These are phyloP conservation scores for Scortechinia acanthostroma DNA, from an alignment of 2,329 filamentous ascomycete genomes.

Conservation along the genomic window DNA sequence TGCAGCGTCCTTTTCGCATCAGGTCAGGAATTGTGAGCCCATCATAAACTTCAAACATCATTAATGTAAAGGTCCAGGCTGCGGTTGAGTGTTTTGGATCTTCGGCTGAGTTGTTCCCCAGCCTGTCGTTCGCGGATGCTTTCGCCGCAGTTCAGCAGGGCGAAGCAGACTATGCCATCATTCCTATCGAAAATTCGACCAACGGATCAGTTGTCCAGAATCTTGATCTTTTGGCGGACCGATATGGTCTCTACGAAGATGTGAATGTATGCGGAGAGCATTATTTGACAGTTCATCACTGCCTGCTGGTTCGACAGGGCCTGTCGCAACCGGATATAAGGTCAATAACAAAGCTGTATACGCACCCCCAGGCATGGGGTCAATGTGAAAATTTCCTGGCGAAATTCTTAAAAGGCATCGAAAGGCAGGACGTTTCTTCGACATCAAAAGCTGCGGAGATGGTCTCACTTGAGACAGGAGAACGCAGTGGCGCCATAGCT, in stretches of 20 bases:
- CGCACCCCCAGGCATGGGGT: constrained; percentile 60
- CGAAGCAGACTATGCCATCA: constrained; percentile 40
- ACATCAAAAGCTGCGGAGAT: constrained; percentile 51
- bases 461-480: constrained; percentile 26
- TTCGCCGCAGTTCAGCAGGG: constrained; percentile 43
- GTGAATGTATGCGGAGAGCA: constrained; percentile 50
- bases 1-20: constrained; percentile 51
- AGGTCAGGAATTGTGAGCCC: constrained; percentile 35
- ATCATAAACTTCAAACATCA: constrained; percentile 6
- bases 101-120: constrained; percentile 16
- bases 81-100: constrained; percentile 31
- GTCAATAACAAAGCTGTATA: constrained; percentile 47
- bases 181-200: constrained; percentile 58
- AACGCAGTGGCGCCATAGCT: constrained; percentile 42
- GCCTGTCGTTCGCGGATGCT: constrained; percentile 32
- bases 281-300: constrained; percentile 52
- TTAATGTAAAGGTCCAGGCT: constrained; percentile 25
- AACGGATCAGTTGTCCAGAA: constrained; percentile 58
- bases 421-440: constrained; percentile 48
- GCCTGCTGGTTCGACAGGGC: constrained; percentile 32
- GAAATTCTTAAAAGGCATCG: constrained; percentile 36
- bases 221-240: constrained; percentile 51
- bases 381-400: constrained; percentile 50
- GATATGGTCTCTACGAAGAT: constrained; percentile 33
- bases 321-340: constrained; percentile 12